Evolutionary conservation across 345 rosid species (phyloP).

Genomic region (Adansonia digitata): DNA sequence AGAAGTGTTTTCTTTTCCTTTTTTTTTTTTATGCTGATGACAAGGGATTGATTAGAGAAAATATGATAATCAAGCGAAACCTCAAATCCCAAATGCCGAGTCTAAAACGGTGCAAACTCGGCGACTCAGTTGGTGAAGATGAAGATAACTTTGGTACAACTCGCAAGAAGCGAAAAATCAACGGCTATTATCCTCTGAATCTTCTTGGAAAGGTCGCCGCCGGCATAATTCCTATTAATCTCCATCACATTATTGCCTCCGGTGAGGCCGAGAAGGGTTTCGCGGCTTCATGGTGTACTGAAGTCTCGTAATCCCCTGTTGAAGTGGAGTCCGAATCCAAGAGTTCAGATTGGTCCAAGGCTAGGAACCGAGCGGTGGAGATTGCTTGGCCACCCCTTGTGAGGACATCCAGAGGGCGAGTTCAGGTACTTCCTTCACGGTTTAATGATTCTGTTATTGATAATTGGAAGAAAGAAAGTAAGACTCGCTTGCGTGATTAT

Average conservation of each 20-base stretch:
- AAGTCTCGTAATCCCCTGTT: slow-evolving; percentile 42
- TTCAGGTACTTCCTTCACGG: slow-evolving; percentile 97
- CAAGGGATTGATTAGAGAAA: slow-evolving; percentile 14
- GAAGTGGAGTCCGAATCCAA: slow-evolving; percentile 41
- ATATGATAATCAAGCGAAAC: slow-evolving; percentile 83
- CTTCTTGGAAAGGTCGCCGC: slow-evolving; percentile 65
- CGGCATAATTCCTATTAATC: slow-evolving; percentile 51
- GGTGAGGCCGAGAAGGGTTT: slow-evolving; percentile 36
- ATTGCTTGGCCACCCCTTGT: slow-evolving; percentile 84
- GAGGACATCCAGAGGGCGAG: slow-evolving; percentile 88
- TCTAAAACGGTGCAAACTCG: slow-evolving; percentile 59
- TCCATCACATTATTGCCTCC: slow-evolving; percentile 34
- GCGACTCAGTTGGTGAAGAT: slow-evolving; percentile 38
- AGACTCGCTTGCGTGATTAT: slow-evolving; percentile 37
- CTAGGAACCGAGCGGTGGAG: slow-evolving; percentile 31
- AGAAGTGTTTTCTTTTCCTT: background rate
- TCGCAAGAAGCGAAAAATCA: slow-evolving; percentile 53
- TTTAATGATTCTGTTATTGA: slow-evolving; percentile 94
- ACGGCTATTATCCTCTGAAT: slow-evolving; percentile 58
- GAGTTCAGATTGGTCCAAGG: slow-evolving; percentile 35
- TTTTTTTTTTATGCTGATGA: slow-evolving; percentile 9
- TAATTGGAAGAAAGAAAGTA: slow-evolving; percentile 80
- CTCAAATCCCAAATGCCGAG: slow-evolving; percentile 87
- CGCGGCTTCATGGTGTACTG: slow-evolving; percentile 59
- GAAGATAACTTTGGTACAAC: slow-evolving; percentile 31